Conservation (phyloP, 2,329 filamentous ascomycete species). For the Hirsutella rhossiliensis region DNA sequence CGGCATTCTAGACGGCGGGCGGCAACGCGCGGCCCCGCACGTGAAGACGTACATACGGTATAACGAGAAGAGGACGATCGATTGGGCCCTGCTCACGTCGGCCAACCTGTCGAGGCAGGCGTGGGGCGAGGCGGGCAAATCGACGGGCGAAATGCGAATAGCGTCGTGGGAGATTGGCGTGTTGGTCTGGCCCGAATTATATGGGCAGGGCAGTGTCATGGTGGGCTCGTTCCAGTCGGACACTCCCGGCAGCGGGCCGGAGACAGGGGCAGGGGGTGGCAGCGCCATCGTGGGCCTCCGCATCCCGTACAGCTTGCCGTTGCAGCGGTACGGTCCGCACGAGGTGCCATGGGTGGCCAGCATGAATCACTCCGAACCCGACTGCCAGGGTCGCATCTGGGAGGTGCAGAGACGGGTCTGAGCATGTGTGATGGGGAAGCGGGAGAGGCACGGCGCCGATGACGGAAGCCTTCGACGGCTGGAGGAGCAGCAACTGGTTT, state of each 20-base stretch:
- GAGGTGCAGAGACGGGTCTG: neutral
- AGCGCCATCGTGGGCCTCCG: conserved; percentile 50
- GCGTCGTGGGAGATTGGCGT: conserved; percentile 80
- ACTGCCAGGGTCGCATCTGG: conserved; percentile 42
- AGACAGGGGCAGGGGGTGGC: conserved; percentile 9
- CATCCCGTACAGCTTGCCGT: conserved; percentile 72
- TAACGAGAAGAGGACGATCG: conserved; percentile 38
- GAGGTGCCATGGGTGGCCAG: conserved; percentile 73
- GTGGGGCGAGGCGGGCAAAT: conserved; percentile 58
- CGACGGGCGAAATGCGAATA: conserved; percentile 51
- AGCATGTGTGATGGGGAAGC: too few species aligned
- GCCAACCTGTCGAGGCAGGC: conserved; percentile 86
- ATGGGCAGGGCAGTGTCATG: conserved; percentile 44
- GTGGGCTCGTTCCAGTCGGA: conserved; percentile 56
- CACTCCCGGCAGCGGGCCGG: conserved; percentile 23
- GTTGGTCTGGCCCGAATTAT: conserved; percentile 62
- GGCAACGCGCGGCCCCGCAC: conserved; percentile 66
- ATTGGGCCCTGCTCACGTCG: conserved; percentile 83
- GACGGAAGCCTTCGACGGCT: too few species aligned
- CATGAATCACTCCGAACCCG: conserved; percentile 43
- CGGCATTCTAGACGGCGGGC: conserved; percentile 36
- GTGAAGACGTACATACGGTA: conserved; percentile 82
- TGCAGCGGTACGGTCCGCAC: conserved; percentile 47
- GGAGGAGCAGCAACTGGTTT: too few species aligned
- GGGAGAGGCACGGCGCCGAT: too few species aligned